These are phyloP conservation scores for Simmondsia chinensis DNA, from an alignment of 148 eudicot species.

Conservation along the genomic window DNA sequence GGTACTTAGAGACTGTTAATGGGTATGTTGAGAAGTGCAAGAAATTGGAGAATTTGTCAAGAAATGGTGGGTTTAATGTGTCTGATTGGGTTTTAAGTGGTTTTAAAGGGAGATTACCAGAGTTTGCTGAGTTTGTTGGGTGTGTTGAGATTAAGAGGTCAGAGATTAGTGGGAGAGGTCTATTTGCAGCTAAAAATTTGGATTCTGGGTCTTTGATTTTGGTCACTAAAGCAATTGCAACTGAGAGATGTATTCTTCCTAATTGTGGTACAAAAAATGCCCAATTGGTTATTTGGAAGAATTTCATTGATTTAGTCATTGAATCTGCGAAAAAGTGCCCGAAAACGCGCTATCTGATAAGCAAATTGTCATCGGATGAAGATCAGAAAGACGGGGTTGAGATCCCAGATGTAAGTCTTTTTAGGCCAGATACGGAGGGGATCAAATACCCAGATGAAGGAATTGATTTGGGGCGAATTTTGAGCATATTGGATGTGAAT, in stretches of 20 bases:
- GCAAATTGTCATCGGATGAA: conserved; percentile 54
- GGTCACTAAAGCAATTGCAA: conserved; percentile 72
- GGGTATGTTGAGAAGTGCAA: conserved; percentile 57
- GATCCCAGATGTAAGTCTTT: conserved; percentile 40
- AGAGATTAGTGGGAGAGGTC: conserved; percentile 75
- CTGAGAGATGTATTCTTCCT: conserved; percentile 71
- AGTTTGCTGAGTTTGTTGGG: conserved; percentile 73
- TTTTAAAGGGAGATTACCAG: conserved; percentile 50
- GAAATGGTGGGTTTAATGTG: conserved; percentile 62
- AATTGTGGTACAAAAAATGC: conserved; percentile 29
- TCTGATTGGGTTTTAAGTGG: conserved; percentile 62
- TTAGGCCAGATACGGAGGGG: conserved; percentile 41
- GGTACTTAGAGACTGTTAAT: conserved; percentile 40
- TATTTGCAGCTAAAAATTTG: conserved; percentile 60
- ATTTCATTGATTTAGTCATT: conserved; percentile 54
- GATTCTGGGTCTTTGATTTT: conserved; percentile 59
- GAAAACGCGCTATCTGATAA: conserved; percentile 35
- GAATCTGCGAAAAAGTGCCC: conserved; percentile 42
- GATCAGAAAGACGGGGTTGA: conserved; percentile 50
- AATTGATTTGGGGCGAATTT: conserved; percentile 30
- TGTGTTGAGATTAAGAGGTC: conserved; percentile 65
- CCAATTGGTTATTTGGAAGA: conserved; percentile 73
- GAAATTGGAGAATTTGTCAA: conserved; percentile 52
- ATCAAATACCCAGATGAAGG: not conserved
- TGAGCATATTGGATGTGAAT: conserved; percentile 74